phyloP scores from a whole-genome alignment of 768 basidiomycete genomes.

The Boletus rubroflammeus region DNA sequence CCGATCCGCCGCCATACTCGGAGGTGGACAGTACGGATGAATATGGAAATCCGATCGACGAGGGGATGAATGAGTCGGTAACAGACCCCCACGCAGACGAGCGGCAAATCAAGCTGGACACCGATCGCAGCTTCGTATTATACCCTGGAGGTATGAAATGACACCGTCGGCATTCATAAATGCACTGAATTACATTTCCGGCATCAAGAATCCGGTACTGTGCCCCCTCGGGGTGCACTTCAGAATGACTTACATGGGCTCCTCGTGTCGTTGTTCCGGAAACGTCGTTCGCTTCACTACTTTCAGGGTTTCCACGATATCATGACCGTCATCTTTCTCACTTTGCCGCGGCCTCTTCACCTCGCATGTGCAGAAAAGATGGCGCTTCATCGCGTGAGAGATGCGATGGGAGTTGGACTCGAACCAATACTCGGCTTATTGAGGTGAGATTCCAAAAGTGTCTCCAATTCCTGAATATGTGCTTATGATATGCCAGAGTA shows the following conservation, averaged over 20 bases:
- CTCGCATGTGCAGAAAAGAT: slow-evolving; percentile 46
- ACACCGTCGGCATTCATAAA: slow-evolving; percentile 8
- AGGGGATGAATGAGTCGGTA: background rate
- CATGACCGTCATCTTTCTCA: slow-evolving; percentile 76
- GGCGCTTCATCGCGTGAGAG: slow-evolving; percentile 50
- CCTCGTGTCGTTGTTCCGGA: slow-evolving; percentile 71
- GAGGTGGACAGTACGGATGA: slow-evolving; percentile 17
- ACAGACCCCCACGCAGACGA: slow-evolving; percentile 64
- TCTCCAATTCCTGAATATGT: background rate
- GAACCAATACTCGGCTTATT: slow-evolving; percentile 83
- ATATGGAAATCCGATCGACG: slow-evolving; percentile 1
- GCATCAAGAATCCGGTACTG: slow-evolving; percentile 19
- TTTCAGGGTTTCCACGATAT: slow-evolving; percentile 96
- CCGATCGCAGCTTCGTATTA: slow-evolving; percentile 88
- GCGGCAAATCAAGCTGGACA: slow-evolving; percentile 83
- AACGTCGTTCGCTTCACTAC: slow-evolving; percentile 69
- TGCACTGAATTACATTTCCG: slow-evolving; percentile 5
- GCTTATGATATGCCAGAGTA: slow-evolving; percentile 42
- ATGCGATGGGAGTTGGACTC: slow-evolving; percentile 83
- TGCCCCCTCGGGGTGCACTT: slow-evolving; percentile 43
- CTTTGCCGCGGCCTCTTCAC: slow-evolving; percentile 58
- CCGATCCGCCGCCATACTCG: slow-evolving; percentile 31
- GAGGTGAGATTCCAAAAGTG: slow-evolving; percentile 38
- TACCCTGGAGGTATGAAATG: slow-evolving; percentile 75
- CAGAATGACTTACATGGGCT: slow-evolving; percentile 67